Evolutionary conservation across 371 early-diverging fungal species (phyloP), one percentile per base, ranked within the genome.

Genomic region (Basidiobolus meristosporus): DNA sequence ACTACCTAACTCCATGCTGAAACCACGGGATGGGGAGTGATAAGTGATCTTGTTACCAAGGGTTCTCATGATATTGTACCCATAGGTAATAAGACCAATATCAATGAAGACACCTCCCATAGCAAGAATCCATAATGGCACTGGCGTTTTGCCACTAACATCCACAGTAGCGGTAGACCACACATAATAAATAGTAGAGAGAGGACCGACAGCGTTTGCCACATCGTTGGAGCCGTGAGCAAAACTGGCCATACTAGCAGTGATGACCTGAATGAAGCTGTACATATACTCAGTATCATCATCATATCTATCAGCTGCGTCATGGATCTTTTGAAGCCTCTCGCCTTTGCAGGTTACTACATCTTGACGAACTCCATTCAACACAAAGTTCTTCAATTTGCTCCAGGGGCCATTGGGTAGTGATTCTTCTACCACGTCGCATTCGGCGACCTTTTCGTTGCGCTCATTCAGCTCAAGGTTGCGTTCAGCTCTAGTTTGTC

Each of bases 161-260:
- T 68, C 65, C 10, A 74, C 60, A 2, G 26, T 26, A 26, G 60
- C 84, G 12, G 57, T 58, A 29, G 50, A 40, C 80, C 81, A 88
- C 36, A 81, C 65, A 37, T 63, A 62, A 53, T 58, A 80, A 26
- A 87, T 75, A 23, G 71, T 60, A 38, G 53, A 41, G 12, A 84
- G 53, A 16, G 89, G 89, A 26, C 89, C 89, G 31, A 85, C 68
- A 26, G 86, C 82, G 54, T 88, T 88, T 38, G 88, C 66, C 3
- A 88, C 82, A 56, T 88, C 89, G 57, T 88, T 88, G 31, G 81
- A 73, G 41, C 89, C 89, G 57, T 88, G 89, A 36, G 84, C 69
- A 56, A 88, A 86, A 38, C 86, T 85, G 21, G 84, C 82, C 40
- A 82, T 69, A 42, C 70, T 61, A 16, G 87, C 82, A 12, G 89